Conservation (phyloP, 495 filamentous ascomycete species). For the Xanthoparmelia taractica region DNA sequence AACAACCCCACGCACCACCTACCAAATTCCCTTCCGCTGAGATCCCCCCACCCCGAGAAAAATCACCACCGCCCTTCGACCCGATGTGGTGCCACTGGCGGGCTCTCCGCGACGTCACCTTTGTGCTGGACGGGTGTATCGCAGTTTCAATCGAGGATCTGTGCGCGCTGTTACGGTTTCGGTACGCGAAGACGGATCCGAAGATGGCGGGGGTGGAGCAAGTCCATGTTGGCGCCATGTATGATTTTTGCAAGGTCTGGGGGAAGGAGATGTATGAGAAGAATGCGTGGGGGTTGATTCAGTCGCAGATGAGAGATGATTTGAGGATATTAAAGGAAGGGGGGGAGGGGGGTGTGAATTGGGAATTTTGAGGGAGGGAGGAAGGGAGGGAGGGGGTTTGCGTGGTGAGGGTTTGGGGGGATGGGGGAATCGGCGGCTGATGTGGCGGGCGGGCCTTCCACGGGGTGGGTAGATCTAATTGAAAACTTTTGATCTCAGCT, state of each 20-base stretch:
- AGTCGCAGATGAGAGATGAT: background rate
- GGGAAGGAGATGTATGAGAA: background rate
- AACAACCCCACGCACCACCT: background rate
- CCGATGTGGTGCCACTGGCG: background rate
- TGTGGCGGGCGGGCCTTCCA: no score
- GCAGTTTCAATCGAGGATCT: background rate
- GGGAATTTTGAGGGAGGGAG: background rate
- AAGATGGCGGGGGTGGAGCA: background rate
- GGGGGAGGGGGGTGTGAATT: background rate
- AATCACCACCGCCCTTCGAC: no score
- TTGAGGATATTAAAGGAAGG: no score
- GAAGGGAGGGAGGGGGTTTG: background rate
- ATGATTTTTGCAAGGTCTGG: background rate
- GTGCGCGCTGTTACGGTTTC: background rate
- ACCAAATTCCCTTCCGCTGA: background rate
- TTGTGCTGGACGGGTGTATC: background rate
- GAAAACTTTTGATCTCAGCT: no score
- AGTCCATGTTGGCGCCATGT: background rate
- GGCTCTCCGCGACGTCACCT: background rate
- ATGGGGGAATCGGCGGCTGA: no score
- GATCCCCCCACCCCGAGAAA: background rate
- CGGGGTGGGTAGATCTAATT: no score
- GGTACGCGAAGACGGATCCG: background rate
- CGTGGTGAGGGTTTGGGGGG: background rate
- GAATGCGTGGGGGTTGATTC: background rate